Evolutionary conservation across 2,329 filamentous ascomycete genomes (phyloP), one percentile per base, ranked within the genome.

Genomic region (Fusarium decemcellulare): DNA sequence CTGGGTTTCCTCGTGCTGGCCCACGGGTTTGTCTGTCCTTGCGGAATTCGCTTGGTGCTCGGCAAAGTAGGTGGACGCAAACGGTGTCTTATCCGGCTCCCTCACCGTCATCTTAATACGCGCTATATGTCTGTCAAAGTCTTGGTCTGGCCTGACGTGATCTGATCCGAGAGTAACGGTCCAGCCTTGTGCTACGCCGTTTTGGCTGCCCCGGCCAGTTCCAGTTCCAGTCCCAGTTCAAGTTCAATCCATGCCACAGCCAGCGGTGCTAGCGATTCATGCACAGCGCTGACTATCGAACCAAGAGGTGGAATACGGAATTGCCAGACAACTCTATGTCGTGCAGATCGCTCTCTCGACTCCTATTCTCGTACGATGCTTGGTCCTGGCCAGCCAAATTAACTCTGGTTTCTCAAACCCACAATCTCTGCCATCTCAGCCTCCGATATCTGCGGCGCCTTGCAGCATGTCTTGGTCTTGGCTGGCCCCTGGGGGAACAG

Each of bases 251-350:
- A 58, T 63, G 58, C 32, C 34, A 9, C 16, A 65, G 42, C 42
- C 14, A 40, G 55, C 61, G 50, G 18, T 51, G 30, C 65, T 68
- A 68, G 39, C 67, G 67, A 70, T 42, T 69, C 67, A 70, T 69
- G 67, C 53, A 53, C 36, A 44, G 40, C 18, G 29, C 32, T 27
- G 53, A 67, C 67, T 70, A 69, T 67, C 59, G 62, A 66, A 39
- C 40, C 46, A 43, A 32, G 55, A 63, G 48, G 47, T 44, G 47
- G 15, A 50, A 61, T 30, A 12, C 37, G 37, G 37, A 15, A 15
- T 40, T 16, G 37, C 37, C 15, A 40, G n/a, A 36, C 12, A 14
- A 36, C 9, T 36, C 34, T 36, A 44, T 9, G 40, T 16, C n/a
- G 59, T 40, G 23, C 23, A 63, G 52, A 54, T 37, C n/a, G n/a